Evolutionary conservation across 2,329 filamentous ascomycete genomes (phyloP).

Genomic region (Aspergillus chevalieri): DNA sequence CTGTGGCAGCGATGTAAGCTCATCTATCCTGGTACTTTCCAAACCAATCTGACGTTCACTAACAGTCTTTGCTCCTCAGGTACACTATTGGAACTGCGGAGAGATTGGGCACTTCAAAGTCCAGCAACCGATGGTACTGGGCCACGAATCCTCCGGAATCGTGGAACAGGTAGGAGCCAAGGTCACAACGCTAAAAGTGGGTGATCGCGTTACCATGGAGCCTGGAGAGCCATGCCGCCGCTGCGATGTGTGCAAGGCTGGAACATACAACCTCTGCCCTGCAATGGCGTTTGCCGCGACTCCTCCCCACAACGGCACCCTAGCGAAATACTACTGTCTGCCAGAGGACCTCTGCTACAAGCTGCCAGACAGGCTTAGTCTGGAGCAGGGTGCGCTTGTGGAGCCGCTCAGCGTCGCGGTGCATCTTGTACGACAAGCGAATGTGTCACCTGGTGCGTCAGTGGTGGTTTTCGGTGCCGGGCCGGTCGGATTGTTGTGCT

Average conservation of each 20-base stretch:
- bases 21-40: neutral
- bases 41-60: neutral
- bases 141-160: slow-evolving; percentile 64
- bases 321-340: slow-evolving; percentile 75
- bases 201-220: slow-evolving; percentile 73
- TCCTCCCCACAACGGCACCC: slow-evolving; percentile 78
- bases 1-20: slow-evolving; percentile 67
- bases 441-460: slow-evolving; percentile 63
- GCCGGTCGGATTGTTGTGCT: slow-evolving; percentile 78
- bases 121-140: slow-evolving; percentile 45
- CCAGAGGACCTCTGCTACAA: slow-evolving; percentile 89
- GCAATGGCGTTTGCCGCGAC: slow-evolving; percentile 88
- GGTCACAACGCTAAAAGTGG: slow-evolving; percentile 53
- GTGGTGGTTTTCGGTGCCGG: slow-evolving; percentile 81
- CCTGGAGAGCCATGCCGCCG: slow-evolving; percentile 65
- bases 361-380: slow-evolving; percentile 65
- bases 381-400: slow-evolving; percentile 82
- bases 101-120: slow-evolving; percentile 36
- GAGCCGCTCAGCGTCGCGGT: slow-evolving; percentile 82
- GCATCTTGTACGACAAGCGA: slow-evolving; percentile 70
- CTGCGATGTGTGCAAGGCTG: slow-evolving; percentile 69
- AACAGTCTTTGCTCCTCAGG: slow-evolving; percentile 12
- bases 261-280: slow-evolving; percentile 81
- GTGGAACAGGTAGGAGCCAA: slow-evolving; percentile 53
- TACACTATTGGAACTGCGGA: slow-evolving; percentile 41